Evolutionary conservation across 306 rosid species (phyloP), one percentile per base, ranked within the genome.

Genomic region (Casuarina glauca): DNA sequence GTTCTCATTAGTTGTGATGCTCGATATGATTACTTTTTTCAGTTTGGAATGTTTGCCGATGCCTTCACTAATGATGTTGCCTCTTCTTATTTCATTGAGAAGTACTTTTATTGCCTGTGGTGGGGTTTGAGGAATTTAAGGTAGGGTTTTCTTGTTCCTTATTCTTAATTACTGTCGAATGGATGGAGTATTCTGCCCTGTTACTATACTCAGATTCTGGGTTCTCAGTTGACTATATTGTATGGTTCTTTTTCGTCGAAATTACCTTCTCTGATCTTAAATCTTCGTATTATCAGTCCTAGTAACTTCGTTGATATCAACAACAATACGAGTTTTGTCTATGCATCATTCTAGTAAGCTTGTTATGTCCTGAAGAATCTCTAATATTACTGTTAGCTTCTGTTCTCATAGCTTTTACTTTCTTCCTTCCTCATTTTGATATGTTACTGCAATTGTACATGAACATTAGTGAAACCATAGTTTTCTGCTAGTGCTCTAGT

Each of bases 51-150:
- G 91, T 95, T 89, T 51, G 82, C 88, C 3, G 97, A 92, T 78
- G 98, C 97, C 43, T 92, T 92, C 3, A 83, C 89, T 3, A 90
- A 84, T 16, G 84, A 88, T 0, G 91, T 95, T 35, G 90, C 98
- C 62, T 86, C 92, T 0, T 62, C 93, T 0, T 4, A 38, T 10
- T 87, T 95, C 82, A 3, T 82, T 9, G 87, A 88, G 16, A 95
- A 90, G 66, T 92, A 92, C 70, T 91, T 92, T 79, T 95, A 95
- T 54, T 95, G 98, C 85, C 96, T 95, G 36, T 95, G 97, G 96
- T 95, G 95, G 95, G 98, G 98, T 54, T 83, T 95, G 79, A 89
- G 82, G 85, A 91, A 85, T 82, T 80, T 92, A 70, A 83, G 93
- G 98, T 90, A 85, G 68, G 74, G 1, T 57, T 72, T 46, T 51